Evolutionary conservation across 352 stramenopile genomes (phyloP).

Genomic region (Phytophthora tentaculata): DNA sequence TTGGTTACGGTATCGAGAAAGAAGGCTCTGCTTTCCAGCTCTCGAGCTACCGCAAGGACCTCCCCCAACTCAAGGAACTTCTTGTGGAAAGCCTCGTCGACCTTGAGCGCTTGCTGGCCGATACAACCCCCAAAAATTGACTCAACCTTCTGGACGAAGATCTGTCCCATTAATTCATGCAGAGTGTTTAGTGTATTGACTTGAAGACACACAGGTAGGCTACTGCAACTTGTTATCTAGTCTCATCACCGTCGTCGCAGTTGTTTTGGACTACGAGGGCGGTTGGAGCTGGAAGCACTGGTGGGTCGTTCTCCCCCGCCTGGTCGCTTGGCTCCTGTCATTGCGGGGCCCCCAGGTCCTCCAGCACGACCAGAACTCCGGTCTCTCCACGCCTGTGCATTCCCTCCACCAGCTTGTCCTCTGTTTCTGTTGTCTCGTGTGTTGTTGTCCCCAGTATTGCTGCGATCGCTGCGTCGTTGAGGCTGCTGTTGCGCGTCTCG

Average conservation of each 20-base stretch:
- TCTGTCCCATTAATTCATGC: too few species aligned
- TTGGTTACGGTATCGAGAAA: slow-evolving; percentile 89
- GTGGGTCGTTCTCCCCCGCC: slow-evolving; percentile 36
- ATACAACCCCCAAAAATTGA: slow-evolving; percentile 45
- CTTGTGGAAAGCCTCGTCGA: slow-evolving; percentile 78
- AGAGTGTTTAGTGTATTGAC: slow-evolving; percentile 11
- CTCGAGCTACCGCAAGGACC: slow-evolving; percentile 82
- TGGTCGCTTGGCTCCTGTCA: slow-evolving; percentile 41
- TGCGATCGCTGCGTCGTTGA: slow-evolving; percentile 53
- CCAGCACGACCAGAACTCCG: slow-evolving; percentile 38
- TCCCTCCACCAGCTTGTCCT: slow-evolving; percentile 27
- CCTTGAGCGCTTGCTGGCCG: slow-evolving; percentile 68
- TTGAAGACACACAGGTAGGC: slow-evolving; percentile 3
- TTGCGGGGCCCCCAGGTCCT: slow-evolving; percentile 18
- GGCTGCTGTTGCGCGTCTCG: slow-evolving; percentile 43
- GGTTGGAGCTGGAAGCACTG: slow-evolving; percentile 33
- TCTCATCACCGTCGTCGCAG: slow-evolving; percentile 37
- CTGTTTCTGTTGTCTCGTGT: slow-evolving; percentile 35
- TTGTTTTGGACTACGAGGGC: slow-evolving; percentile 51
- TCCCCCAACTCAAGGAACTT: slow-evolving; percentile 74
- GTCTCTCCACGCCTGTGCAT: slow-evolving; percentile 50
- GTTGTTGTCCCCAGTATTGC: slow-evolving; percentile 38
- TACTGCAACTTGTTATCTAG: too few species aligned
- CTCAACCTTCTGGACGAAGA: neutral
- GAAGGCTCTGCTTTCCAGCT: slow-evolving; percentile 88